phyloP scores from a whole-genome alignment of 495 filamentous ascomycete genomes.

The Cercophora samala region DNA sequence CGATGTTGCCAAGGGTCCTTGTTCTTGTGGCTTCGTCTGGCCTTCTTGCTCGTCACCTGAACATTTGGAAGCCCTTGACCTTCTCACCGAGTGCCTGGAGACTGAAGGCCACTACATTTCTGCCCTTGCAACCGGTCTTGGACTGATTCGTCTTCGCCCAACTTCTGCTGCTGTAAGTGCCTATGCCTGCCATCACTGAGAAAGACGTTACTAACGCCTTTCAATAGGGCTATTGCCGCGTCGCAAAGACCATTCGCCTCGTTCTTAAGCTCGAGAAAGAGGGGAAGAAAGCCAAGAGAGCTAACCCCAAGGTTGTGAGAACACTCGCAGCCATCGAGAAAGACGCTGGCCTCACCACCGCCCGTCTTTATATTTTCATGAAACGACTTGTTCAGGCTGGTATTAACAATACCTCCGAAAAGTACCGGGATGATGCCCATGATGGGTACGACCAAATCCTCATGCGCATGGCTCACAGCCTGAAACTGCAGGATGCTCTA shows the following conservation, averaged over 20 bases:
- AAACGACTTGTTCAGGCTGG: neutral
- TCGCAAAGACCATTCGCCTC: constrained; percentile 22
- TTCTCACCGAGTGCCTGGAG: constrained; percentile 22
- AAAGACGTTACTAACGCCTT: constrained; percentile 1
- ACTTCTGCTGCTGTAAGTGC: constrained; percentile 20
- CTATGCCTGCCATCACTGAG: neutral
- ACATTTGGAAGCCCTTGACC: constrained; percentile 27
- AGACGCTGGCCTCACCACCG: neutral
- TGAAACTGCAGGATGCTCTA: constrained; percentile 16
- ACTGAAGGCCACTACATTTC: constrained; percentile 18
- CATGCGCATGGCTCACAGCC: constrained; percentile 23
- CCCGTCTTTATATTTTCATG: neutral
- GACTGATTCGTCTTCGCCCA: constrained; percentile 27
- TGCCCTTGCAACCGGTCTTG: constrained; percentile 28
- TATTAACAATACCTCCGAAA: neutral
- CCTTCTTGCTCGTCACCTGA: constrained; percentile 18
- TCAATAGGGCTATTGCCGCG: constrained; percentile 31
- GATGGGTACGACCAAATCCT: constrained; percentile 17
- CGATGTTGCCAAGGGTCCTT: constrained; percentile 12
- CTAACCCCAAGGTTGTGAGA: constrained; percentile 5
- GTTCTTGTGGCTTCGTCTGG: constrained; percentile 30
- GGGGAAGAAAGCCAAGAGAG: neutral
- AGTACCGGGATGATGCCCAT: neutral
- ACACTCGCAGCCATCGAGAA: constrained; percentile 15
- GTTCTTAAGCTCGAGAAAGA: constrained; percentile 12